Conservation (phyloP, 768 basidiomycete genomes). For the Serendipita sp. region DNA sequence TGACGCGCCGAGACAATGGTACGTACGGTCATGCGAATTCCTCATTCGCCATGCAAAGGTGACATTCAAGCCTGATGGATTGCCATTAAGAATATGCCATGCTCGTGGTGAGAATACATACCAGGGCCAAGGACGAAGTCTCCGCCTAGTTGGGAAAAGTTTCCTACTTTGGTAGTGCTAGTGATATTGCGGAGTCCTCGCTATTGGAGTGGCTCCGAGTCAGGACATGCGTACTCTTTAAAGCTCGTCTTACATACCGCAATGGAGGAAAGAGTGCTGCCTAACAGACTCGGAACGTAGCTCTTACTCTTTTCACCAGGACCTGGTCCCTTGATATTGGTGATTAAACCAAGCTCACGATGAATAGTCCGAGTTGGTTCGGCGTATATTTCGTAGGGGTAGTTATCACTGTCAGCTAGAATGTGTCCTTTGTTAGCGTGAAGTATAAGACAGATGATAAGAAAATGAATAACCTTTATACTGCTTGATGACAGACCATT, state of each 20-base stretch:
- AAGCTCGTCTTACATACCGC: background rate
- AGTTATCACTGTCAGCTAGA: background rate
- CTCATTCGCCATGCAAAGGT: slow-evolving; percentile 42
- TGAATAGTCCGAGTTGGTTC: slow-evolving; percentile 49
- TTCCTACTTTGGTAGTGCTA: slow-evolving; percentile 21
- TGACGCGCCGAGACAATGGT: background rate
- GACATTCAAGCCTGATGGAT: background rate
- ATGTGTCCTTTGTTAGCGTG: too few species aligned
- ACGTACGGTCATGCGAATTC: slow-evolving; percentile 42
- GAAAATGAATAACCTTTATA: slow-evolving; percentile 28
- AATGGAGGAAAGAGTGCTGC: slow-evolving; percentile 11
- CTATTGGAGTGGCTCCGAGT: background rate
- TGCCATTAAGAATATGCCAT: background rate
- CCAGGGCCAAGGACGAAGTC: slow-evolving; percentile 49
- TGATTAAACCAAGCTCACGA: slow-evolving; percentile 41
- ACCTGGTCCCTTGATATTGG: slow-evolving; percentile 24
- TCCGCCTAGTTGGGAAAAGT: slow-evolving; percentile 43
- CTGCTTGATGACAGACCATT: slow-evolving; percentile 32
- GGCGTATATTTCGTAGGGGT: slow-evolving; percentile 35
- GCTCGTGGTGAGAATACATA: slow-evolving; percentile 13
- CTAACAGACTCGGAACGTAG: slow-evolving; percentile 15
- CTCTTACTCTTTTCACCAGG: slow-evolving; percentile 15
- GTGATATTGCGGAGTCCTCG: background rate
- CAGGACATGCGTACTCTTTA: background rate
- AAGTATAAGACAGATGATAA: too few species aligned